Evolutionary conservation across 129 eudicot genomes (phyloP).

Genomic region (Arctium minus): DNA sequence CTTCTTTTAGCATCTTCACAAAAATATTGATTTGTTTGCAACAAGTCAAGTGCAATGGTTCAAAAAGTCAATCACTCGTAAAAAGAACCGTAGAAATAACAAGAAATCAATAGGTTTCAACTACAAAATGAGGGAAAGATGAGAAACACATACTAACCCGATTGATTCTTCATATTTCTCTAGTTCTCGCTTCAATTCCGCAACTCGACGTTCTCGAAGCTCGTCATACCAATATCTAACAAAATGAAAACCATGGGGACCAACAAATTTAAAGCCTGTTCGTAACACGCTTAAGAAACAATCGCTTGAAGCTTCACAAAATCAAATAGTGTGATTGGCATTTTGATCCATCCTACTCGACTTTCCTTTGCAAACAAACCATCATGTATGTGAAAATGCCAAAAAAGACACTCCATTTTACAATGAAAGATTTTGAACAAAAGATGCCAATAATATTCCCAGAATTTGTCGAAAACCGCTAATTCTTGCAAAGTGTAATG

Average conservation of each 20-base stretch:
- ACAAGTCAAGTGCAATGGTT: not conserved
- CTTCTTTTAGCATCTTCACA: not conserved
- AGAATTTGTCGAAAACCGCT: not conserved
- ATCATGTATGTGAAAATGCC: not conserved
- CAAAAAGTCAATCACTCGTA: not conserved
- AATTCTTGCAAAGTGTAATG: slow-evolving; percentile 2
- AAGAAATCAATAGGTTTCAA: slow-evolving; percentile 3
- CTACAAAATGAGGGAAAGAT: not conserved
- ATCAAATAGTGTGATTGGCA: slow-evolving; percentile 1
- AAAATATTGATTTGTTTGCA: not conserved
- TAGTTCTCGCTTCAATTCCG: slow-evolving; percentile 65
- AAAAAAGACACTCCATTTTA: not conserved
- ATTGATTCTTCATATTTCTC: slow-evolving; percentile 73
- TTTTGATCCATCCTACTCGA: not conserved
- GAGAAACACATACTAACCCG: slow-evolving; percentile 46
- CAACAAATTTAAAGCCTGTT: slow-evolving; percentile 18
- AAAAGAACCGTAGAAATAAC: not conserved
- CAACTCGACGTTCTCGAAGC: slow-evolving; percentile 64
- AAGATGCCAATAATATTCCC: not conserved
- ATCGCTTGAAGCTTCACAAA: slow-evolving; percentile 4
- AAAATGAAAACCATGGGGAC: slow-evolving; percentile 15
- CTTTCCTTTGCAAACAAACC: not conserved
- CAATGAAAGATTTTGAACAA: not conserved
- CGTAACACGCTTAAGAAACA: slow-evolving; percentile 6
- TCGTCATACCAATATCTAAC: slow-evolving; percentile 86